Evolutionary conservation across 164 flowering plant genomes (phyloP).

Genomic region (Magnolia officinalis): DNA sequence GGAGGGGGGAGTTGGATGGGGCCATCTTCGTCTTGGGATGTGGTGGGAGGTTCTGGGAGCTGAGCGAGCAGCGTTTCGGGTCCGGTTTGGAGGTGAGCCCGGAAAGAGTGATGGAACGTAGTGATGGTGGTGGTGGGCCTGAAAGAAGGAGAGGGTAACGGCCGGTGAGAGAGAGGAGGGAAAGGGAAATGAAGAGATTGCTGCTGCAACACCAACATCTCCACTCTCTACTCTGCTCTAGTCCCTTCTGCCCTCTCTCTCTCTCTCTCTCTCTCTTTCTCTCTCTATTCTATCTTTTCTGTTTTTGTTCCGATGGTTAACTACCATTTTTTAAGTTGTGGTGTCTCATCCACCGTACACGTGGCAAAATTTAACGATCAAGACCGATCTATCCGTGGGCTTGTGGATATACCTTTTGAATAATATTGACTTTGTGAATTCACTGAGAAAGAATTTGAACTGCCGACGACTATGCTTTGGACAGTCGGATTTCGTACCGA

Average conservation of each 20-base stretch:
- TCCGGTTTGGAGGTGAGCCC: constrained; percentile 25
- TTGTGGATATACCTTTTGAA: too few species aligned
- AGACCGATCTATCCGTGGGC: too few species aligned
- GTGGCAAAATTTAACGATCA: too few species aligned
- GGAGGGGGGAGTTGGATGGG: constrained; percentile 55
- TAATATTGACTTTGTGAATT: too few species aligned
- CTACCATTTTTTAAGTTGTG: background rate
- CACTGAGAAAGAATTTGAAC: too few species aligned
- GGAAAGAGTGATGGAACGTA: constrained; percentile 13
- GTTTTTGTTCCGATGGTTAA: background rate
- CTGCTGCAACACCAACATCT: background rate
- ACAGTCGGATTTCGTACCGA: too few species aligned
- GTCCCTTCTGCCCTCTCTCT: background rate
- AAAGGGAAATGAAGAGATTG: background rate
- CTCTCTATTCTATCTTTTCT: background rate
- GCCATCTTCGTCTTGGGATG: constrained; percentile 35
- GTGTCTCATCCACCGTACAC: too few species aligned
- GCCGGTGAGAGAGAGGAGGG: background rate
- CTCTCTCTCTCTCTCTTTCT: background rate
- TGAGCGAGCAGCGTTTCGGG: constrained; percentile 31
- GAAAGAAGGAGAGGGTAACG: constrained; percentile 8
- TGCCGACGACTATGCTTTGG: too few species aligned
- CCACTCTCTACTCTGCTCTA: background rate
- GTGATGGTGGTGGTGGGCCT: constrained; percentile 13
- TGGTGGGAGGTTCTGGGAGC: constrained; percentile 16